Conservation (phyloP, 1,139 yeast species). For the Wickerhamomyces sp. region DNA sequence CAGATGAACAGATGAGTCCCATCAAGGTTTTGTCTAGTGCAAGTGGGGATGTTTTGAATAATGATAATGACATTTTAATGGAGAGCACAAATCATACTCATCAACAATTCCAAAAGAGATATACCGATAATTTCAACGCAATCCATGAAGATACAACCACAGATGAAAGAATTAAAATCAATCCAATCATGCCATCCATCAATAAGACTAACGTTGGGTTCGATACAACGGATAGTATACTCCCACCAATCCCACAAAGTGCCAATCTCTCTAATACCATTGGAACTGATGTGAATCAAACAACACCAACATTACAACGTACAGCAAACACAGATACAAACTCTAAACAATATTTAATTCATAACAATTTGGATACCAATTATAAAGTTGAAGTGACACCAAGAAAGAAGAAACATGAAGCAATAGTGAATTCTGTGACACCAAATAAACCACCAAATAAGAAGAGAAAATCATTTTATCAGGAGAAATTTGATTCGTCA, state of each 20-base stretch:
- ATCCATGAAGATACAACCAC: not conserved
- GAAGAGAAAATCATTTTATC: slow-evolving; percentile 35
- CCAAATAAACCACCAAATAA: slow-evolving; percentile 24
- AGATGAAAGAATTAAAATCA: slow-evolving; percentile 6
- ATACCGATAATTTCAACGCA: slow-evolving; percentile 6
- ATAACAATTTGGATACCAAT: slow-evolving; percentile 33
- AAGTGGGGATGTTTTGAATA: slow-evolving; percentile 1
- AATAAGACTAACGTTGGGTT: slow-evolving; percentile 13
- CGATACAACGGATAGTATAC: slow-evolving; percentile 23
- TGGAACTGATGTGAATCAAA: slow-evolving; percentile 22
- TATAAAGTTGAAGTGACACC: slow-evolving; percentile 29
- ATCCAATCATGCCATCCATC: slow-evolving; percentile 24
- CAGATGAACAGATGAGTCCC: slow-evolving; percentile 24
- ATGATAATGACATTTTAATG: slow-evolving; percentile 10
- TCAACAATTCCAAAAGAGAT: slow-evolving; percentile 15
- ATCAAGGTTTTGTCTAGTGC: slow-evolving; percentile 15
- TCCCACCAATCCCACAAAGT: slow-evolving; percentile 21
- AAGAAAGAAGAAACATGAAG: slow-evolving; percentile 15
- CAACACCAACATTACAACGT: slow-evolving; percentile 25
- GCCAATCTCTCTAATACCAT: slow-evolving; percentile 21
- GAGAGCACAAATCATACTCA: slow-evolving; percentile 19
- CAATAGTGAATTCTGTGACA: slow-evolving; percentile 22
- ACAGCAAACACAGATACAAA: slow-evolving; percentile 22
- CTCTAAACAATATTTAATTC: slow-evolving; percentile 20
- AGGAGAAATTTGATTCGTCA: slow-evolving; percentile 43